phyloP scores from a whole-genome alignment of 2,329 filamentous ascomycete species.

The Mycosphaerella sp. region DNA sequence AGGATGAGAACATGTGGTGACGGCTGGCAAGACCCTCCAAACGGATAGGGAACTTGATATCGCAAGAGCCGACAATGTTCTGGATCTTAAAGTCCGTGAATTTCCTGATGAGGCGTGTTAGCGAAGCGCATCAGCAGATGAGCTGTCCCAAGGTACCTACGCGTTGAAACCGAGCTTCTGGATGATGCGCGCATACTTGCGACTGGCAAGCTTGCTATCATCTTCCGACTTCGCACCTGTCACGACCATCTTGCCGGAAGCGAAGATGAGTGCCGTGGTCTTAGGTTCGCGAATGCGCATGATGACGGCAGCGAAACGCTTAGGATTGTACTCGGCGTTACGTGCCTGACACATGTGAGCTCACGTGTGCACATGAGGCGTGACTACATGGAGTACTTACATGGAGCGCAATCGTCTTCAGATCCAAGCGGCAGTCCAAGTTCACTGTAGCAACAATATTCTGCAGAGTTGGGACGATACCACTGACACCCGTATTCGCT shows the following conservation, averaged over 20 bases:
- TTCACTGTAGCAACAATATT: conserved; percentile 79
- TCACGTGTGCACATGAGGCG: neutral
- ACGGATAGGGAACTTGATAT: conserved; percentile 99
- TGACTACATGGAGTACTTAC: neutral
- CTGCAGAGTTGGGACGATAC: conserved; percentile 24
- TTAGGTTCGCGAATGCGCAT: conserved; percentile 99
- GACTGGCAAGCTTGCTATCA: conserved; percentile 90
- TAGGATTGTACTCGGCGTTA: conserved; percentile 98
- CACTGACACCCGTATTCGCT: conserved; percentile 50
- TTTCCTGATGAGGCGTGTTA: conserved; percentile 45
- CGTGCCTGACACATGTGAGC: conserved; percentile 38
- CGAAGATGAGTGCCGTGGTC: conserved; percentile 96
- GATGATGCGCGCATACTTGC: conserved; percentile 98
- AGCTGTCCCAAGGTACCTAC: conserved; percentile 9
- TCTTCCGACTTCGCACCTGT: conserved; percentile 97
- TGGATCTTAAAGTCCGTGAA: conserved; percentile 99
- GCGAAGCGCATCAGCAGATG: conserved; percentile 4
- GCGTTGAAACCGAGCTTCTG: conserved; percentile 96
- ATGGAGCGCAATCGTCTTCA: conserved; percentile 98
- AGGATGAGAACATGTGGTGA: conserved; percentile 99
- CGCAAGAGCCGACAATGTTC: conserved; percentile 97
- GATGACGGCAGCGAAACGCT: conserved; percentile 55
- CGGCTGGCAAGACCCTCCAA: conserved; percentile 91
- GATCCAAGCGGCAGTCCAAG: conserved; percentile 88
- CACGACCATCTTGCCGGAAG: conserved; percentile 98